A percentile compares a stretch with the other conserved stretches of the same genome.
Conservation (phyloP, 2,329 filamentous ascomycete genomes). For the Trichophyton equinum region DNA sequence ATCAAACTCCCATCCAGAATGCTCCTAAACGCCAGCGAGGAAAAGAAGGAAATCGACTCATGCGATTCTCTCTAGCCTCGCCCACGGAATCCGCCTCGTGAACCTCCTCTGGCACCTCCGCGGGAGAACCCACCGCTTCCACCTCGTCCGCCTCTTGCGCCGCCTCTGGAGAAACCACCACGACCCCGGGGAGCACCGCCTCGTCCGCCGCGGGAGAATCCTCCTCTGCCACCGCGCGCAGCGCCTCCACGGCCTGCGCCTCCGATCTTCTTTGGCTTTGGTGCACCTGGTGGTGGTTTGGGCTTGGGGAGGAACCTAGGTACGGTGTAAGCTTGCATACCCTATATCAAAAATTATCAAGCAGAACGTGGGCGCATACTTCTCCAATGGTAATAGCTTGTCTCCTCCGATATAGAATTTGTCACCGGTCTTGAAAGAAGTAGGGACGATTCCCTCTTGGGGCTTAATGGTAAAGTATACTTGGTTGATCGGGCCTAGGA, state of each 20-base stretch:
- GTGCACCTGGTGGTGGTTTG: constrained; percentile 55
- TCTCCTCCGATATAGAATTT: constrained; percentile 94
- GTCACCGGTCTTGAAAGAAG: constrained; percentile 89
- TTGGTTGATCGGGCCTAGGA: constrained; percentile 93
- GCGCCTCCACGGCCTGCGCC: constrained; percentile 42
- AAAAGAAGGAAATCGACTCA: background rate
- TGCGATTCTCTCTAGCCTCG: constrained; percentile 11
- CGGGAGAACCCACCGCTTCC: constrained; percentile 30
- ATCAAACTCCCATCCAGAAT: constrained; percentile 8
- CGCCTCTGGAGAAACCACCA: constrained; percentile 36
- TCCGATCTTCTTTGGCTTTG: constrained; percentile 58
- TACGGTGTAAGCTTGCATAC: background rate
- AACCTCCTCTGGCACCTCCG: constrained; percentile 23
- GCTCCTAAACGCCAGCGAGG: constrained; percentile 15
- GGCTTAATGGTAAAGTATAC: constrained; percentile 98
- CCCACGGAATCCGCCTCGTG: constrained; percentile 24
- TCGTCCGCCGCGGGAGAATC: constrained; percentile 20
- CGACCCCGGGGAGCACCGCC: constrained; percentile 40
- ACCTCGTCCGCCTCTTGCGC: constrained; percentile 26
- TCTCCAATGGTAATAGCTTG: constrained; percentile 88
- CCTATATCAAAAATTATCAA: background rate
- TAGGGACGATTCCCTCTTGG: constrained; percentile 86
- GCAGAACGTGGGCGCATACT: constrained; percentile 33
- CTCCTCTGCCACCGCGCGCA: constrained; percentile 32
- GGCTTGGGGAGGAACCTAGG: constrained; percentile 79